Base-by-base conservation (phyloP, 441 rosid species). In the Raphanus hybrid region DNA sequence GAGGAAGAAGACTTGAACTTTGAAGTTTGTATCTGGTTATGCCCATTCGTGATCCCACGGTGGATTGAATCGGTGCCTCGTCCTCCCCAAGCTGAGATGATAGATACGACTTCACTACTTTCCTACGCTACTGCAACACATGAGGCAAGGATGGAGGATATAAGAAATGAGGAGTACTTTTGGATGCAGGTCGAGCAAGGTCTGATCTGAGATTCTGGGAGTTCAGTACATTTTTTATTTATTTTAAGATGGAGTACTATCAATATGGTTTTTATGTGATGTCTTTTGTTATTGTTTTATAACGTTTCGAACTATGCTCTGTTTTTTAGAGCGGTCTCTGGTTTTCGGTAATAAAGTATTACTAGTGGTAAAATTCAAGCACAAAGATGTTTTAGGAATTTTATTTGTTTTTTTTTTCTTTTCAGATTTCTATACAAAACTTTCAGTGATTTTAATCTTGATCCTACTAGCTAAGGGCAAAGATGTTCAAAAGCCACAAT, bases 71-170 rank as follows among this genome's bases (percentile, higher is more conserved):
- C 26, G 45, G 48, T 63, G 43, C 67, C 67, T 63, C 37, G 26
- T 63, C 67, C 67, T 34, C 67, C 67, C 26, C 48, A 63, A 62
- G 67, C 16, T 35, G 45, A 63, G 67, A 63, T 63, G 67, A 14
- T 35, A 2, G 58, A 54, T 54, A 54, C 10, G 39, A 63, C 45
- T 15, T 63, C 67, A 8, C 12, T 63, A 7, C 67, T 63, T 34
- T 15, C 67, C 15, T 14, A 63, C 23, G 41, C 15, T 60, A 8
- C 64, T 63, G 37, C 12, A 34, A 8, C 8, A 11, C 45, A 14
- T 4, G 5, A 8, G 10, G 7, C 23, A 62, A 54, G 3, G 58
- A 32, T 8, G 67, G 35, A 41, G 43, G 10, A 62, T 7, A 45
- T 45, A 45, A 12, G 52, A 12, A 12, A 45, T 45, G 52, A 45